Percentiles rank a stretch among this genome's conserved stretches.
phyloP scores from a whole-genome alignment of 1,284 basidiomycete species.

The Polyporus tsugae region DNA sequence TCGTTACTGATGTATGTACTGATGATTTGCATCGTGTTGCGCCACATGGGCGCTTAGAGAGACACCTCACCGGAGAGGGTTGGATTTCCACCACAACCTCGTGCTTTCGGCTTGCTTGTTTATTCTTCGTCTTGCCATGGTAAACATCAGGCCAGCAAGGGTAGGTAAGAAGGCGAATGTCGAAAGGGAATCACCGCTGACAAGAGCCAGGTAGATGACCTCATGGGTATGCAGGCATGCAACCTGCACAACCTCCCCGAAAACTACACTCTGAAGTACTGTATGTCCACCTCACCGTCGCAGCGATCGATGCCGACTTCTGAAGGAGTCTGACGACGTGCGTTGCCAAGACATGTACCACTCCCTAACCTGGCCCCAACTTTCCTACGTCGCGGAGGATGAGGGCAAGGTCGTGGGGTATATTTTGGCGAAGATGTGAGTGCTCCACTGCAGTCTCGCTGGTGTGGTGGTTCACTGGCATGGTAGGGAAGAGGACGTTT shows the following conservation, averaged over 20 bases:
- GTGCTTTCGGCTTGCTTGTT: not conserved
- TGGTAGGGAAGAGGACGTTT: slow-evolving; percentile 75
- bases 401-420: slow-evolving; percentile 93
- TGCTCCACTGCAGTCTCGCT: slow-evolving; percentile 14
- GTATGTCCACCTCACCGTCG: slow-evolving; percentile 53
- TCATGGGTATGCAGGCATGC: slow-evolving; percentile 91
- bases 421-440: slow-evolving; percentile 92
- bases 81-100: not conserved
- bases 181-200: slow-evolving; percentile 15
- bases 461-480: slow-evolving; percentile 14
- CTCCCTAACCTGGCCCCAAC: slow-evolving; percentile 90
- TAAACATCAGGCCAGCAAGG: slow-evolving; percentile 67
- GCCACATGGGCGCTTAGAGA: not conserved
- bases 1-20: no score
- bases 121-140: slow-evolving; percentile 34
- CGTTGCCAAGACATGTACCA: slow-evolving; percentile 82
- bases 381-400: slow-evolving; percentile 95
- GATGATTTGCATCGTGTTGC: not conserved
- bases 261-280: slow-evolving; percentile 89
- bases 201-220: slow-evolving; percentile 63
- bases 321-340: not conserved
- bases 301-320: not conserved
- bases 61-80: no score
- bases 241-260: slow-evolving; percentile 90
- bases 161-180: slow-evolving; percentile 45